Evolutionary conservation across 2,329 filamentous ascomycete species (phyloP).

Genomic region (Xylaria sp.): DNA sequence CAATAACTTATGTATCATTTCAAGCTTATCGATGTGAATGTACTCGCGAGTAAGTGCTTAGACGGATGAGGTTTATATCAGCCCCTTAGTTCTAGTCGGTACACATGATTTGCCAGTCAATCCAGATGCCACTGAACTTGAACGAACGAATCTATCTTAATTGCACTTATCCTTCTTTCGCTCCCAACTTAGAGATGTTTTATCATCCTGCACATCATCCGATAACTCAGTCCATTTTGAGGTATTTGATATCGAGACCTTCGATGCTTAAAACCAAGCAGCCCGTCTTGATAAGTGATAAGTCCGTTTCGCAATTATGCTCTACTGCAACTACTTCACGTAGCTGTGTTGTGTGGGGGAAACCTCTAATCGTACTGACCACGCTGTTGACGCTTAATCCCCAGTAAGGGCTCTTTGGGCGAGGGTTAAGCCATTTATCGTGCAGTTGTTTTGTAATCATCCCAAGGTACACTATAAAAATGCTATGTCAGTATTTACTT

Average conservation of each 20-base stretch:
- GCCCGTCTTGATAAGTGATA: too few species aligned
- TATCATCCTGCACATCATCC: neutral
- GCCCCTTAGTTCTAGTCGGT: neutral
- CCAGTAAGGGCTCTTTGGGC: neutral
- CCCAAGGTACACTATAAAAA: too few species aligned
- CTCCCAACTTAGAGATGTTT: neutral
- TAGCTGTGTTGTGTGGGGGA: too few species aligned
- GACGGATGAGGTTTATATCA: neutral
- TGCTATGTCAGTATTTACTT: too few species aligned
- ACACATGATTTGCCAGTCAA: neutral
- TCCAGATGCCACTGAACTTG: neutral
- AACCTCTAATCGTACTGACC: neutral
- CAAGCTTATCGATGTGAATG: neutral
- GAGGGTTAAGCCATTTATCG: too few species aligned
- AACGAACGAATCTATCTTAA: neutral
- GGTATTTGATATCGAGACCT: neutral
- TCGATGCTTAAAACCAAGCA: neutral
- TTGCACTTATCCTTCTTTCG: neutral
- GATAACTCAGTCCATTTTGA: neutral
- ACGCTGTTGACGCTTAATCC: neutral
- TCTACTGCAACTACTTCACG: too few species aligned
- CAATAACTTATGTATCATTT: neutral
- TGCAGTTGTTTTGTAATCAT: neutral
- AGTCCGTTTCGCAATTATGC: too few species aligned
- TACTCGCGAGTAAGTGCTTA: too few species aligned